Conservation (phyloP, 73 alveolate genomes). For the Halteria grandinella region DNA sequence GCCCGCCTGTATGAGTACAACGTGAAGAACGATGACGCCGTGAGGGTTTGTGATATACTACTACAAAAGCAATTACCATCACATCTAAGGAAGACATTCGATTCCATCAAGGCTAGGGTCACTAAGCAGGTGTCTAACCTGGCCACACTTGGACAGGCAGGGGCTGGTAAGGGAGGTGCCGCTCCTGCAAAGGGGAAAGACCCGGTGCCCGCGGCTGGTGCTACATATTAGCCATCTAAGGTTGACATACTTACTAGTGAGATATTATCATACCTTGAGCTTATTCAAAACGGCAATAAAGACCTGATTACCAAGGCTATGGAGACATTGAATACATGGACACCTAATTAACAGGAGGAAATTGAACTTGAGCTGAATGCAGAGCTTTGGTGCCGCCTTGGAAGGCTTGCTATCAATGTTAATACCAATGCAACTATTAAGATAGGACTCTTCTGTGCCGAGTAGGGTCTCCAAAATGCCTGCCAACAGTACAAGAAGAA, state of each 20-base stretch:
- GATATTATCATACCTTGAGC: conserved; percentile 55
- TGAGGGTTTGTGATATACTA: conserved; percentile 92
- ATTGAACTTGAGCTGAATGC: conserved; percentile 95
- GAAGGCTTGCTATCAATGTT: conserved; percentile 85
- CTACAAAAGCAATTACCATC: conserved; percentile 86
- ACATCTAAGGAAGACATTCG: conserved; percentile 91
- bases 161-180: too few species aligned
- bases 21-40: conserved; percentile 88
- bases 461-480: conserved; percentile 81
- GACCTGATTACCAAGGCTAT: conserved; percentile 89
- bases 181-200: conserved; percentile 79
- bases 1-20: conserved; percentile 87
- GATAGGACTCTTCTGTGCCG: conserved; percentile 94
- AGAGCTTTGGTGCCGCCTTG: conserved; percentile 98
- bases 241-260: conserved; percentile 71
- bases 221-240: conserved; percentile 66
- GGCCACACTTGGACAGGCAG: conserved; percentile 41
- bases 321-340: conserved; percentile 85
- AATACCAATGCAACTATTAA: conserved; percentile 81
- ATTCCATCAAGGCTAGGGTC: conserved; percentile 92
- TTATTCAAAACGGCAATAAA: conserved; percentile 73
- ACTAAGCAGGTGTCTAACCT: conserved; percentile 62
- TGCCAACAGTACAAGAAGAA: conserved; percentile 77
- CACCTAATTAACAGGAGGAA: conserved; percentile 94
- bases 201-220: conserved; percentile 66